Percentiles rank a stretch among this genome's conserved stretches.
Evolutionary conservation across 768 basidiomycete species (phyloP).

Genomic region (Hygrocybe coccinea): DNA sequence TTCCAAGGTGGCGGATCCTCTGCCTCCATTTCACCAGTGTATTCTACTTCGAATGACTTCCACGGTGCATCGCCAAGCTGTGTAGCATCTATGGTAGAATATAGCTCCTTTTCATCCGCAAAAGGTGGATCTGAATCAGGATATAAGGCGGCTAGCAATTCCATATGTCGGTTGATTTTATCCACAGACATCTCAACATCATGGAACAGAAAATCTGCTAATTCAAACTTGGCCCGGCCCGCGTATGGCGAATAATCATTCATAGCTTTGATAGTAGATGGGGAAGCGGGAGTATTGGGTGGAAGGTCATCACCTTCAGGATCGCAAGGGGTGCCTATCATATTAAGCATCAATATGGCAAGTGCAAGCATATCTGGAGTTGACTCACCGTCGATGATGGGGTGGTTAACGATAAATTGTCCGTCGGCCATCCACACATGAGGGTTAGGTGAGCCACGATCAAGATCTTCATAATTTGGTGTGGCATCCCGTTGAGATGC

Average conservation of each 20-base stretch:
- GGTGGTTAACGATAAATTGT: background rate
- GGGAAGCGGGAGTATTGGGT: conserved; percentile 3
- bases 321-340: background rate
- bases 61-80: conserved; percentile 22
- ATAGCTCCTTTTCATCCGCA: conserved; percentile 19
- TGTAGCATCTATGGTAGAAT: conserved; percentile 22
- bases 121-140: conserved; percentile 15
- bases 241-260: conserved; percentile 27
- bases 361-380: background rate
- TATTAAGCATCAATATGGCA: background rate
- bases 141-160: conserved; percentile 24
- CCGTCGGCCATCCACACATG: too few relatives aligned
- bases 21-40: conserved; percentile 16
- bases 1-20: conserved; percentile 26
- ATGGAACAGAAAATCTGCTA: conserved; percentile 24
- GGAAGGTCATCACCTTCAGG: background rate
- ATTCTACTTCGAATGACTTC: conserved; percentile 16
- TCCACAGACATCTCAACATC: conserved; percentile 21
- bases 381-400: background rate
- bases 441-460: too few relatives aligned
- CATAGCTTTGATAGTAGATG: background rate
- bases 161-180: conserved; percentile 17
- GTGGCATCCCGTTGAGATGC: too few relatives aligned
- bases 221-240: conserved; percentile 25
- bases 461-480: too few relatives aligned